Percentiles rank a stretch among this genome's conserved stretches.
Conservation (phyloP, 2,329 filamentous ascomycete genomes). For the Fusarium sp. region DNA sequence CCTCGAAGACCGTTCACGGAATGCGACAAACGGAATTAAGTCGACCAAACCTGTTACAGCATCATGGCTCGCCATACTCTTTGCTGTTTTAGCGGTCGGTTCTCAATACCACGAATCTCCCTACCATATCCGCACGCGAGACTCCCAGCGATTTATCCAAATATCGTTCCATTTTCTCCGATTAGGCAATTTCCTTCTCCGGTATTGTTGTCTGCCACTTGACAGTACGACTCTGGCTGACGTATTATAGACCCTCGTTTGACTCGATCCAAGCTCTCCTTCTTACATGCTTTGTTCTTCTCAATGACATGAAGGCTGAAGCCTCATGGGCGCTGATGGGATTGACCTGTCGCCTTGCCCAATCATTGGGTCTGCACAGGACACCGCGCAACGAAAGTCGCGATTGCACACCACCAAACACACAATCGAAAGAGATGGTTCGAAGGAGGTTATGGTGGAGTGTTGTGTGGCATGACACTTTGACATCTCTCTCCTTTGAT, state of each 20-base stretch:
- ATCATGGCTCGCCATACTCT: constrained; percentile 74
- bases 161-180: constrained; percentile 74
- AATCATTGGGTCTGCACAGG: constrained; percentile 71
- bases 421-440: constrained; percentile 64
- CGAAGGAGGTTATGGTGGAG: constrained; percentile 72
- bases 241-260: constrained; percentile 63
- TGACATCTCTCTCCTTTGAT: constrained; percentile 74
- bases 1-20: constrained; percentile 70
- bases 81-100: constrained; percentile 72
- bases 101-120: constrained; percentile 74
- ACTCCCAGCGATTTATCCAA: constrained; percentile 71
- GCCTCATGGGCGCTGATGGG: constrained; percentile 74
- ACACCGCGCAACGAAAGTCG: constrained; percentile 57
- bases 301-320: constrained; percentile 77
- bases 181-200: constrained; percentile 70
- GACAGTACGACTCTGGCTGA: constrained; percentile 5
- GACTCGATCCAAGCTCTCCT: constrained; percentile 74
- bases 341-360: constrained; percentile 72
- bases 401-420: constrained; percentile 57
- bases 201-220: constrained; percentile 51
- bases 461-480: constrained; percentile 73
- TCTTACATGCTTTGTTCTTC: constrained; percentile 70
- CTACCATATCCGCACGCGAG: constrained; percentile 68
- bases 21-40: constrained; percentile 59
- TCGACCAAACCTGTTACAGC: constrained; percentile 66